phyloP scores from a whole-genome alignment of 805 yeast genomes.

The Suhomyces faveliae region DNA sequence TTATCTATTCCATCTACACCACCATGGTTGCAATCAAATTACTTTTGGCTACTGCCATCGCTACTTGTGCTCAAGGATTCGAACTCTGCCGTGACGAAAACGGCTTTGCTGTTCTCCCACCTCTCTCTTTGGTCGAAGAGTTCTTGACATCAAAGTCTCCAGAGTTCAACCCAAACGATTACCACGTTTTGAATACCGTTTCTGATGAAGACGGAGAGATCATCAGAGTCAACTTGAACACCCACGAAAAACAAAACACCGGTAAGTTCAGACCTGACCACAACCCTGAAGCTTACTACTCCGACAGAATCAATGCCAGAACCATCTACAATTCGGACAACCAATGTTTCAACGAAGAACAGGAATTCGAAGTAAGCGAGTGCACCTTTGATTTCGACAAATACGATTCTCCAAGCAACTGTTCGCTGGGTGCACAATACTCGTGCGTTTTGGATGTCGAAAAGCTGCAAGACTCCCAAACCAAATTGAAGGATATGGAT shows the following conservation, averaged over 20 bases:
- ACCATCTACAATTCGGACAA: conserved; percentile 8
- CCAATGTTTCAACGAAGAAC: conserved; percentile 12
- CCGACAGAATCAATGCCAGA: conserved; percentile 4
- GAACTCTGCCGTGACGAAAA: conserved; percentile 10
- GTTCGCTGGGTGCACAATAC: conserved; percentile 12
- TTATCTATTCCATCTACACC: conserved; percentile 1
- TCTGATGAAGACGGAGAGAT: conserved; percentile 12
- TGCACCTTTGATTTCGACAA: conserved; percentile 11
- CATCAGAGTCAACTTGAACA: conserved; percentile 13
- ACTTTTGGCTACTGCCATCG: conserved; percentile 5
- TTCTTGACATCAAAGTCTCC: conserved; percentile 7
- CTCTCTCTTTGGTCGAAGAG: conserved; percentile 12
- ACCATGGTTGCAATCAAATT: conserved; percentile 10
- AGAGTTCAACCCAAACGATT: conserved; percentile 6
- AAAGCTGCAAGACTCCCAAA: conserved; percentile 10
- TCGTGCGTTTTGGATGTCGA: conserved; percentile 14
- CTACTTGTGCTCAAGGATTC: conserved; percentile 9
- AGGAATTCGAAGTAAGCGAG: conserved; percentile 9
- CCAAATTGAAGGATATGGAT: conserved; percentile 11
- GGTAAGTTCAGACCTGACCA: conserved; percentile 12
- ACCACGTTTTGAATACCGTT: conserved; percentile 13
- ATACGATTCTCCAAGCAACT: conserved; percentile 11
- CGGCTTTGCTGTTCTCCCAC: conserved; percentile 15
- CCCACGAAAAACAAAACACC: conserved; percentile 11
- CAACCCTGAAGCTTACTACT: conserved; percentile 11